These are phyloP conservation scores for Phytophthora hibernalis DNA, from an alignment of 352 stramenopile genomes.

Conservation along the genomic window DNA sequence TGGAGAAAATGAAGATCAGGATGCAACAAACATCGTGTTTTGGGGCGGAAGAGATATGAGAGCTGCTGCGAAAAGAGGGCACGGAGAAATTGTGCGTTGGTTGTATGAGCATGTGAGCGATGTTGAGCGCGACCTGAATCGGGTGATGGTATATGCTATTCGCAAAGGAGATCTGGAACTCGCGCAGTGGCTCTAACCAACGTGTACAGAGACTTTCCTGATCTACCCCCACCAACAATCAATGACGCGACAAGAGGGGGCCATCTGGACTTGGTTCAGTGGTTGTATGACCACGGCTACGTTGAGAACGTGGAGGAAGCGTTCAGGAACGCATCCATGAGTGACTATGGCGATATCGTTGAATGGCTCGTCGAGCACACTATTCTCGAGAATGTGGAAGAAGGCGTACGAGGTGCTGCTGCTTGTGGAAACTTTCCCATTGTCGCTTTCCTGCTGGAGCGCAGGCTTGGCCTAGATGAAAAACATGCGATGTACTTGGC, in stretches of 20 bases:
- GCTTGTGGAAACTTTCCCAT: conserved; percentile 20
- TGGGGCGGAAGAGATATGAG: conserved; percentile 31
- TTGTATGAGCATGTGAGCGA: conserved; percentile 21
- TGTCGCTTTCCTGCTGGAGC: conserved; percentile 27
- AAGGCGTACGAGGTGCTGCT: conserved; percentile 26
- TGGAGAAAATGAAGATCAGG: background rate
- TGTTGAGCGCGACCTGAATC: conserved; percentile 19
- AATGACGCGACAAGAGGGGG: conserved; percentile 32
- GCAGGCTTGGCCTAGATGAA: conserved; percentile 23
- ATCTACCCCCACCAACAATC: conserved; percentile 30
- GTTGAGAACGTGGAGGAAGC: conserved; percentile 28
- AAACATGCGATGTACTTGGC: conserved; percentile 31
- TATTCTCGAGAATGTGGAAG: conserved; percentile 33
- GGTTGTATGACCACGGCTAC: conserved; percentile 34
- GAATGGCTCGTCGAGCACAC: conserved; percentile 35
- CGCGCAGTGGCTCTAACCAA: conserved; percentile 37
- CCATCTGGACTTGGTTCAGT: conserved; percentile 33
- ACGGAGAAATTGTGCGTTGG: conserved; percentile 31
- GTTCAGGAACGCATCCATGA: conserved; percentile 40
- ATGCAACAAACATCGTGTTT: conserved; percentile 18
- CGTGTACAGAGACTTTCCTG: conserved; percentile 23
- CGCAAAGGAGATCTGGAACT: conserved; percentile 32
- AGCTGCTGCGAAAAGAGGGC: conserved; percentile 25
- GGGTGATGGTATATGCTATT: conserved; percentile 32
- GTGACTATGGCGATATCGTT: conserved; percentile 36